Evolutionary conservation across 2,329 filamentous ascomycete genomes (phyloP), one percentile per base, ranked within the genome.

Genomic region (Sporothrix brunneoviolacea): DNA sequence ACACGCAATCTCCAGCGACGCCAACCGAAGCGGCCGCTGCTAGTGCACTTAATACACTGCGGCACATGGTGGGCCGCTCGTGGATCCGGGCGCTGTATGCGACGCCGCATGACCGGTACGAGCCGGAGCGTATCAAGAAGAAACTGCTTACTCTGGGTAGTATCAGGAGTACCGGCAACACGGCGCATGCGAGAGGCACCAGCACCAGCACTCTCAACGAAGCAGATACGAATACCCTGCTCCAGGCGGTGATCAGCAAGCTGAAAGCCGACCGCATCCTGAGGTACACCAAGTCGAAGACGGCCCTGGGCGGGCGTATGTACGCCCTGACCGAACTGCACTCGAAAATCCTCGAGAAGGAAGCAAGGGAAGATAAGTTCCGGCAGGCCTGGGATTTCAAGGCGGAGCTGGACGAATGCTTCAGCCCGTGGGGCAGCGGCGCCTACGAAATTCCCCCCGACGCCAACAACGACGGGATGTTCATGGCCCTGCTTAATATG

Each of bases 401-500:
- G 63, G 60, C 66, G 5, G 66, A 69, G 46, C 72, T 88, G 24
- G 84, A 88, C 58, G 60, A 60, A 8, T 65, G 68, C 4, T 85
- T 86, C 59, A 57, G 69, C 53, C 51, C 71, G 59, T 60, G 57
- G 43, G 45, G 40, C 64, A 58, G 10, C 6, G n/a, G 13, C 15
- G 12, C 27, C 6, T 42, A 80, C 37, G 63, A 63, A 1, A 64
- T 86, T 7, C 74, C 78, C 1, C 81, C 79, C 50, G 64, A 67
- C 10, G 66, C 74, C 21, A 77, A 83, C 13, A 71, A 77, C 28
- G 82, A 88, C 55, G 83, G 83, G 22, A 73, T 79, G 27, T 75
- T 85, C 52, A 77, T 88, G 71, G 83, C 81, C 2, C 67, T 86
- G 50, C 73, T 81, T 36, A 86, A 86, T 58, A 64, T 91, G 49